Conservation (phyloP, 1,284 basidiomycete genomes). For the Austroboletus niveus region DNA sequence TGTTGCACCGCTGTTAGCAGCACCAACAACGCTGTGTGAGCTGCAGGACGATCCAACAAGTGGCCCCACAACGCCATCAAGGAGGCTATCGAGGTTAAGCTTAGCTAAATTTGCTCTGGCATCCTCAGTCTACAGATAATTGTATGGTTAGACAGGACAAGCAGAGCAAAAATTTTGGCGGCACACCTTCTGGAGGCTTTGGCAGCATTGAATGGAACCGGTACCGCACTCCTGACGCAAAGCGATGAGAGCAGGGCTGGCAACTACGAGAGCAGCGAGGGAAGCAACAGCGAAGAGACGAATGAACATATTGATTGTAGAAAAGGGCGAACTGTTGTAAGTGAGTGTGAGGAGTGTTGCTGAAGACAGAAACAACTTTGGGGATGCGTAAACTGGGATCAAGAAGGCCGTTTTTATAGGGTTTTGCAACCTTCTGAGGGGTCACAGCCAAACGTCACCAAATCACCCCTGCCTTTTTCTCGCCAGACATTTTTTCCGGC, state of each 20-base stretch:
- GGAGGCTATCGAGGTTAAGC: neutral
- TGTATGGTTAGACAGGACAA: neutral
- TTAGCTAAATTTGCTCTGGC: accelerated
- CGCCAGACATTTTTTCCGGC: neutral
- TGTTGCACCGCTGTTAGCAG: conserved; percentile 1
- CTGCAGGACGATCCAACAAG: conserved; percentile 1
- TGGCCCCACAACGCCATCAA: conserved; percentile 1
- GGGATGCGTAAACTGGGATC: neutral
- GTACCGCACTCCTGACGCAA: conserved; percentile 9
- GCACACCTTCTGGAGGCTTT: conserved; percentile 5
- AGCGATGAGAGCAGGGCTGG: conserved; percentile 7
- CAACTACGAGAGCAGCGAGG: conserved; percentile 15
- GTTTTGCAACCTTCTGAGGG: neutral
- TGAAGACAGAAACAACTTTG: neutral
- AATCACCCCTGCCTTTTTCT: neutral
- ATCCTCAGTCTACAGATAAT: neutral
- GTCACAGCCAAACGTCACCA: neutral
- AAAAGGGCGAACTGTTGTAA: neutral
- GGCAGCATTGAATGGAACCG: conserved; percentile 14
- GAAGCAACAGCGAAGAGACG: conserved; percentile 23
- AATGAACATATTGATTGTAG: conserved; percentile 17
- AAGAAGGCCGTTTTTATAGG: conserved; percentile 11
- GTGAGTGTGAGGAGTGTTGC: conserved; percentile 10
- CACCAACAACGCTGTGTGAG: conserved; percentile 1
- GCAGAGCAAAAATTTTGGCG: accelerated